Evolutionary conservation across 1,284 basidiomycete species (phyloP), one percentile per base, ranked within the genome.

Genomic region (Ganoderma lingzhi): DNA sequence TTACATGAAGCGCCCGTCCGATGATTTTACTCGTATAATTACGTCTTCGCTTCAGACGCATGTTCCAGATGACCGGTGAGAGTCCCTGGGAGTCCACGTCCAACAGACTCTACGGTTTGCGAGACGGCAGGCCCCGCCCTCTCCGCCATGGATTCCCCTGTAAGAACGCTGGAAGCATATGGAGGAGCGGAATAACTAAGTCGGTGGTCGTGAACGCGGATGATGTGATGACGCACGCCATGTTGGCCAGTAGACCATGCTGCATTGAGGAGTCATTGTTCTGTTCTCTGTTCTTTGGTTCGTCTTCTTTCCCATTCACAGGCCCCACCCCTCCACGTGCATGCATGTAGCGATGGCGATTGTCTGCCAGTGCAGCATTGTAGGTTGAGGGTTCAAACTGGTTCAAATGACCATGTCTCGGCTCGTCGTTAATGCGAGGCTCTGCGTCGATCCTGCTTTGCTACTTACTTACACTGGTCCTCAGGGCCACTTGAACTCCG

Each of bases 321-420:
- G 48, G 64, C 62, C 64, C 58, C 53, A n/a, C 37, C 9, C 62
- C 17, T 32, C 39, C 51, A 62, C 30, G 42, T 23, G 51, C 63
- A 45, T 44, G n/a, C 48, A n/a, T 55, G 70, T 71, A 66, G 70
- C 64, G 72, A 73, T 66, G 70, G 66, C 60, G 63, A 72, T 72
- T 63, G 15, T 44, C 68, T 61, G 53, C 35, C 65, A 61, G 68
- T 64, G 64, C 69, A 67, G 71, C 69, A 67, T 70, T 70, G 69
- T 70, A 65, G 53, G 71, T 70, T 63, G 56, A 41, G 28, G 10
- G 63, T 70, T 66, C 39, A 30, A 35, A 51, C 41, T 23, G 23
- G 32, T 37, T 67, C 63, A 23, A 23, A 23, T 23, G 23, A 23
- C 23, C 23, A 61, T 35, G 65, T 39, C 37, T 35, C 23, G 23